Base-by-base conservation (phyloP, 345 rosid genomes). In the Odontarrhena argentea region DNA sequence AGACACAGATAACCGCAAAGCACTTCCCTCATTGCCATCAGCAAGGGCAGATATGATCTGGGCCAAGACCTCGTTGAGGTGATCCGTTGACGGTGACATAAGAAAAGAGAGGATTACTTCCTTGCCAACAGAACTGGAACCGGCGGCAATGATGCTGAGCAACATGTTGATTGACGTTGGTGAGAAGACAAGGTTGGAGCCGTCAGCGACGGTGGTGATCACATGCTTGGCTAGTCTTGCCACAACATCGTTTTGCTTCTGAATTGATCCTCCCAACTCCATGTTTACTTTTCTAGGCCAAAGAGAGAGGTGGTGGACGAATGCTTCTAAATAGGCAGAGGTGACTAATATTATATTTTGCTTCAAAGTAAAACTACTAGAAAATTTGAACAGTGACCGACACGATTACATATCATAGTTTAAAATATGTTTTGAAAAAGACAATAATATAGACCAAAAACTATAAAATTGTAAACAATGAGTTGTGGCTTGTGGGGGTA, bases 81-180 rank as follows among this genome's bases (percentile, higher is more conserved):
- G 83, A 38, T 85, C 84, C 34, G 13, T 53, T 67, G 86, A 79
- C 32, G 81, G 74, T 35, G 86, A 68, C 46, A 60, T 77, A 73
- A 89, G 86, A 78, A 85, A 86, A 10, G 87, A 80, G 68, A 86
- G 90, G 69, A 89, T 73, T 65, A 86, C 86, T 8, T 82, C 78
- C 5, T 52, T 82, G 9, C 90, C 79, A 53, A 81, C 30, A 1
- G 83, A 89, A 6, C 38, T 60, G 44, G 85, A 82, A 3, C 88
- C 92, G 28, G 87, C 75, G 24, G 86, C 81, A 62, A 86, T 78
- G 50, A 88, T 47, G 83, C 88, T 66, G 34, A 88, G 84, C 41
- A 83, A 69, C 15, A 82, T 79, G 42, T 80, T 80, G 74, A 86
- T 73, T 47, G 90, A 88, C 45, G 72, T 78, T 26, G 96, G 90